Conservation (phyloP, 805 yeast species). For the Saccharomyces cerevisiae region DNA sequence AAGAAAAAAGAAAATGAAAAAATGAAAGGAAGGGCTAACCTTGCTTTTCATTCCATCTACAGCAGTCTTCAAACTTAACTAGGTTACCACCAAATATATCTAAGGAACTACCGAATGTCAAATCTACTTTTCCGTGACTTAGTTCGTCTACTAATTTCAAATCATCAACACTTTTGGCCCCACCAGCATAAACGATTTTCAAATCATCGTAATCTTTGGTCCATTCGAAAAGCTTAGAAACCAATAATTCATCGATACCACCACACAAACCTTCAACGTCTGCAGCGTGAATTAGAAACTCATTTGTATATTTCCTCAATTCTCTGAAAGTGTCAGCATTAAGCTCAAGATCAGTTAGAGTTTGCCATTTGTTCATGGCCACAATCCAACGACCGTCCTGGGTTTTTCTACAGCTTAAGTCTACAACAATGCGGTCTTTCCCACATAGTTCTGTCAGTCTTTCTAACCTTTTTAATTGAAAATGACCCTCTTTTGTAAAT, state of each 20-base stretch:
- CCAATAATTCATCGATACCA: conserved; percentile 83
- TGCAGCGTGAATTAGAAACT: conserved; percentile 92
- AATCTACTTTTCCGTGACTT: conserved; percentile 77
- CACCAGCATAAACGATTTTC: conserved; percentile 93
- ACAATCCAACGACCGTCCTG: conserved; percentile 59
- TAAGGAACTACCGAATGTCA: conserved; percentile 86
- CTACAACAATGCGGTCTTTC: conserved; percentile 64
- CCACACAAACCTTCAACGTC: conserved; percentile 95
- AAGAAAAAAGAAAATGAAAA: not conserved
- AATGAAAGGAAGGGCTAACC: not conserved
- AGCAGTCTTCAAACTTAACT: conserved; percentile 69
- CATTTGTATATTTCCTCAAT: conserved; percentile 64
- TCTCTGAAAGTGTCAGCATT: conserved; percentile 42
- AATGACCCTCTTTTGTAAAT: conserved; percentile 44
- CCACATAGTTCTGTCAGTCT: conserved; percentile 52
- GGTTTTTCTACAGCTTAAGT: conserved; percentile 68
- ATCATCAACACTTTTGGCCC: conserved; percentile 72
- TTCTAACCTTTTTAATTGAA: conserved; percentile 44
- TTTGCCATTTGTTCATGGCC: conserved; percentile 98
- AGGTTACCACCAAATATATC: conserved; percentile 90
- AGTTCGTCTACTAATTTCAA: conserved; percentile 54
- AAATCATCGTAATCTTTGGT: conserved; percentile 34
- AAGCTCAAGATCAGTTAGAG: conserved; percentile 60
- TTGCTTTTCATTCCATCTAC: conserved; percentile 53
- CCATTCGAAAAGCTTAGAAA: conserved; percentile 70